These are phyloP conservation scores for Epichloe coenophiala DNA, from an alignment of 2,329 filamentous ascomycete species.

Conservation along the genomic window DNA sequence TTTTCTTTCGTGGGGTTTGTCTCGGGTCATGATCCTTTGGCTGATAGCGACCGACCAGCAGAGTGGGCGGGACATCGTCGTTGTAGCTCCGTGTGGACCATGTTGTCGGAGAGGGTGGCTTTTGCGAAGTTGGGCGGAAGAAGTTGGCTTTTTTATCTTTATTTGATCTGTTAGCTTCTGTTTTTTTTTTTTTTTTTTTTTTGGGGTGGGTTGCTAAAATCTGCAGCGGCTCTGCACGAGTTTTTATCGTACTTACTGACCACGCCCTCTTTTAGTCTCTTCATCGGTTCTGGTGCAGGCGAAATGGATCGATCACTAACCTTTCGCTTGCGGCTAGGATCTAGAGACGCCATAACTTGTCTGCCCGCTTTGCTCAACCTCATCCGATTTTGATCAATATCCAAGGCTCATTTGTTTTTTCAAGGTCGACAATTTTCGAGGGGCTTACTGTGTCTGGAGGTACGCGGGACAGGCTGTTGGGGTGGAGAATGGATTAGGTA, in stretches of 20 bases:
- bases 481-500: too few relatives aligned
- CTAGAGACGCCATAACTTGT: slow-evolving; percentile 14
- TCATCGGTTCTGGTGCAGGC: slow-evolving; percentile 31
- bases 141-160: slow-evolving; percentile 69
- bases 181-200: too few relatives aligned
- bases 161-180: slow-evolving; percentile 33
- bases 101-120: slow-evolving; percentile 58
- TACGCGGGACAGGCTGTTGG: not conserved
- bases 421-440: too few relatives aligned
- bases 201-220: too few relatives aligned
- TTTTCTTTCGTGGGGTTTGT: slow-evolving; percentile 32
- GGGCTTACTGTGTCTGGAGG: not conserved
- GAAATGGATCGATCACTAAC: slow-evolving; percentile 31
- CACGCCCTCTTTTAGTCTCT: slow-evolving; percentile 19
- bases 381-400: not conserved
- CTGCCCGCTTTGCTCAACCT: not conserved
- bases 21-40: slow-evolving; percentile 24
- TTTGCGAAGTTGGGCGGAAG: slow-evolving; percentile 78
- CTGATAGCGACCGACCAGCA: slow-evolving; percentile 64
- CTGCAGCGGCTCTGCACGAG: not conserved
- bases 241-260: not conserved
- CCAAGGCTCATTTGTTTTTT: too few relatives aligned
- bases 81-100: slow-evolving; percentile 55
- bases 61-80: slow-evolving; percentile 35
- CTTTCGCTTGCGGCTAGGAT: slow-evolving; percentile 20